Evolutionary conservation across 768 basidiomycete genomes (phyloP).

Genomic region (Candolleomyces aberdarensis): DNA sequence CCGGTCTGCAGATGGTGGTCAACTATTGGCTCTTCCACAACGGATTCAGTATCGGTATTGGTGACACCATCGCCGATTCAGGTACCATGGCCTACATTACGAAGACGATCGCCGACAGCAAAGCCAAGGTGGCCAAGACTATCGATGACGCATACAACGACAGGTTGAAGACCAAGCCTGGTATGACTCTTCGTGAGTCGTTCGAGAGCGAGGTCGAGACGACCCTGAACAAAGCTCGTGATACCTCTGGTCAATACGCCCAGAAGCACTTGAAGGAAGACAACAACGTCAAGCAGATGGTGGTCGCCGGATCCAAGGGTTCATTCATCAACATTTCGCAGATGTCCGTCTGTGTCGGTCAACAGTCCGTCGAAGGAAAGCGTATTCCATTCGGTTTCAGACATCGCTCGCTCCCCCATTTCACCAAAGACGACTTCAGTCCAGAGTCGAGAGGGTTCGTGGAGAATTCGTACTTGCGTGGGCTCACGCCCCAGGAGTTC

Average conservation of each 20-base stretch:
- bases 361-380: conserved; percentile 96
- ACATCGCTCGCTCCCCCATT: conserved; percentile 94
- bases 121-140: conserved; percentile 71
- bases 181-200: conserved; percentile 99
- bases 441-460: conserved; percentile 98
- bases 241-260: conserved; percentile 93
- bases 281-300: conserved; percentile 99
- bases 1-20: conserved; percentile 91
- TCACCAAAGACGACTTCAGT: conserved; percentile 97
- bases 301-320: conserved; percentile 97
- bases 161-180: conserved; percentile 83
- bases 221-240: conserved; percentile 92
- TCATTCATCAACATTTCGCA: conserved; percentile 99
- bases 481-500: conserved; percentile 96
- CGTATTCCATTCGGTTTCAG: conserved; percentile 98
- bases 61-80: conserved; percentile 93
- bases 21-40: conserved; percentile 99
- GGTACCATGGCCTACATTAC: conserved; percentile 87
- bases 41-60: conserved; percentile 98
- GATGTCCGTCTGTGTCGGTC: conserved; percentile 99
- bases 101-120: conserved; percentile 75
- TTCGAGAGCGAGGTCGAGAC: conserved; percentile 92
- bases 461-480: conserved; percentile 96
- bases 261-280: conserved; percentile 97
- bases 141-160: conserved; percentile 86